phyloP scores from a whole-genome alignment of 768 basidiomycete species.

The Sistotremastrum niveocremeum region DNA sequence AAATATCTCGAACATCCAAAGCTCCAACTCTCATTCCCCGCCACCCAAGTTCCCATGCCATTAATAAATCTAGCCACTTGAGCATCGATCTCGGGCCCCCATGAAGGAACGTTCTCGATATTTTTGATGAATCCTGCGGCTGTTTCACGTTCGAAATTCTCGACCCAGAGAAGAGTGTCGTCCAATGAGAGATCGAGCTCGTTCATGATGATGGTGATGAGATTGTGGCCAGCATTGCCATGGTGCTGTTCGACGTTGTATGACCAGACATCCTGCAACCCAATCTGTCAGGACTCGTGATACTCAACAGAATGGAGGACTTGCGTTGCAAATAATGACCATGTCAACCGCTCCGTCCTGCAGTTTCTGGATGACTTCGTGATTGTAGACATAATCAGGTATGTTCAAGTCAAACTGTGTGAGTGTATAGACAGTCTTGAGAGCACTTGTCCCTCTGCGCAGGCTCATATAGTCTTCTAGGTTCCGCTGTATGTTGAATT shows the following conservation, averaged over 20 bases:
- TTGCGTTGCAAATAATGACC: constrained; percentile 34
- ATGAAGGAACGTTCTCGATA: constrained; percentile 26
- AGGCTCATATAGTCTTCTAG: constrained; percentile 40
- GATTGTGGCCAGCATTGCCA: constrained; percentile 27
- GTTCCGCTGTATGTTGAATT: constrained; percentile 22
- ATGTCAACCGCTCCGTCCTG: constrained; percentile 37
- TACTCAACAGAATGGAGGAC: constrained; percentile 8
- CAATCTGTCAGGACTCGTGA: constrained; percentile 8
- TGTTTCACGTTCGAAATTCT: constrained; percentile 20
- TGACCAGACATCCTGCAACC: constrained; percentile 26
- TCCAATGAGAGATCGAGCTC: constrained; percentile 21
- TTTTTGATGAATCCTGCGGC: constrained; percentile 24
- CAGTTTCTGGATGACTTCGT: constrained; percentile 33
- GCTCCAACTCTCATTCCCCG: constrained; percentile 36
- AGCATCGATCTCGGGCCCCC: constrained; percentile 26
- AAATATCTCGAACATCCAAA: constrained; percentile 31
- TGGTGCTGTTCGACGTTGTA: constrained; percentile 27
- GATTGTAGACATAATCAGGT: constrained; percentile 37
- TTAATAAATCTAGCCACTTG: constrained; percentile 29
- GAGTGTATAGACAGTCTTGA: constrained; percentile 35
- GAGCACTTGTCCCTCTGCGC: constrained; percentile 40
- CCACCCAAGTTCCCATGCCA: constrained; percentile 39
- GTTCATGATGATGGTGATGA: constrained; percentile 28
- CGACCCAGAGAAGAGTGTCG: constrained; percentile 26
- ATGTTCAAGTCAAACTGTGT: constrained; percentile 44